These are phyloP conservation scores for Blastobotrys mokoenaii DNA, from an alignment of 805 yeast genomes.

Conservation along the genomic window DNA sequence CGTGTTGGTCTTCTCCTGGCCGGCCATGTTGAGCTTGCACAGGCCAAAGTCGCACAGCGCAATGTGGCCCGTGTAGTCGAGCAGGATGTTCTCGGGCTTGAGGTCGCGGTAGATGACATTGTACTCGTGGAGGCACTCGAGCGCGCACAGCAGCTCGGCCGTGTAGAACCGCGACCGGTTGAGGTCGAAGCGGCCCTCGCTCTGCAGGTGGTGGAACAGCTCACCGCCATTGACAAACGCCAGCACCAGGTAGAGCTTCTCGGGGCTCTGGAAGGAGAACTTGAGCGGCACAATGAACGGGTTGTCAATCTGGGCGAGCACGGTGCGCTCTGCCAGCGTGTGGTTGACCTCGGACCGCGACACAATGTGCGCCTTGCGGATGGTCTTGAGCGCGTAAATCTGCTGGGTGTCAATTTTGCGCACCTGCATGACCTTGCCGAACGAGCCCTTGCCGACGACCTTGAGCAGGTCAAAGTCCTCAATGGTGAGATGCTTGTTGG, in stretches of 20 bases:
- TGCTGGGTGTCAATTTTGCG: slow-evolving; percentile 91
- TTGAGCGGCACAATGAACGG: slow-evolving; percentile 96
- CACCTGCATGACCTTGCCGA: slow-evolving; percentile 98
- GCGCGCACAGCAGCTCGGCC: slow-evolving; percentile 87
- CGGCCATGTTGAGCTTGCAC: slow-evolving; percentile 90
- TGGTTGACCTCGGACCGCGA: slow-evolving; percentile 92
- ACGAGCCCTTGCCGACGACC: slow-evolving; percentile 96
- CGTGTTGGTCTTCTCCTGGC: slow-evolving; percentile 76
- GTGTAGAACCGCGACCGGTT: slow-evolving; percentile 89
- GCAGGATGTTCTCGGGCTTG: slow-evolving; percentile 89
- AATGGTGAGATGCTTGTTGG: slow-evolving; percentile 56
- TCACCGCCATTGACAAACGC: slow-evolving; percentile 97
- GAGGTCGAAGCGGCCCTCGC: slow-evolving; percentile 80
- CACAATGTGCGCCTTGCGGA: slow-evolving; percentile 89
- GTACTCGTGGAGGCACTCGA: slow-evolving; percentile 83
- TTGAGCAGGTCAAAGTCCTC: slow-evolving; percentile 90
- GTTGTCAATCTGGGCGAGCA: slow-evolving; percentile 81
- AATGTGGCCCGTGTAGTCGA: slow-evolving; percentile 96
- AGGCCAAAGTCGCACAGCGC: slow-evolving; percentile 96
- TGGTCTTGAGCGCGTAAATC: slow-evolving; percentile 88
- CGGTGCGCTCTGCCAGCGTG: slow-evolving; percentile 93
- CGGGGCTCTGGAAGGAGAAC: slow-evolving; percentile 96
- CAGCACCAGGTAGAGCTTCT: slow-evolving; percentile 79
- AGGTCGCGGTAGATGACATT: slow-evolving; percentile 92
- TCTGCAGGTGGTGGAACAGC: slow-evolving; percentile 85